Evolutionary conservation across 768 basidiomycete species (phyloP).

Genomic region (Termitomyces sp.): DNA sequence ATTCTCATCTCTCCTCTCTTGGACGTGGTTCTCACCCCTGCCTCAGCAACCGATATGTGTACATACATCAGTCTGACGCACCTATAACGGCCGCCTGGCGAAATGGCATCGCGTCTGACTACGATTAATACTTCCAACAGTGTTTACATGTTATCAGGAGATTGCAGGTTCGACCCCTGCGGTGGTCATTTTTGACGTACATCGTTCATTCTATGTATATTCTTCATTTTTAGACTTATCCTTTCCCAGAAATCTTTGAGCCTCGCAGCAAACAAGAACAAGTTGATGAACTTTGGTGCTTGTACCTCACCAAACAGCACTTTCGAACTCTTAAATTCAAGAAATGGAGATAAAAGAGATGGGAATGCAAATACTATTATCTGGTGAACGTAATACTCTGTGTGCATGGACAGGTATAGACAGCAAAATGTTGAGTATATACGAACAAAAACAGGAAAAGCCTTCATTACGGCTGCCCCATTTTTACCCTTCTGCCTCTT

Average conservation of each 20-base stretch:
- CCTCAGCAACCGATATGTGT: too few species aligned
- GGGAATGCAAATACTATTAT: background rate
- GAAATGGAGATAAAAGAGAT: background rate
- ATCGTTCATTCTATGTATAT: too few species aligned
- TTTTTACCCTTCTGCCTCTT: slow-evolving; percentile 24
- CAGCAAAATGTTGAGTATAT: background rate
- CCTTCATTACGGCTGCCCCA: background rate
- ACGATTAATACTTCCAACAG: slow-evolving; percentile 36
- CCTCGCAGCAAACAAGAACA: too few species aligned
- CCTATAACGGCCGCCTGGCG: slow-evolving; percentile 39
- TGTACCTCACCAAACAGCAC: too few species aligned
- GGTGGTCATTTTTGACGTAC: background rate
- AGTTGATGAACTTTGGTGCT: too few species aligned
- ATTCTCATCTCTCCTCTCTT: too few species aligned
- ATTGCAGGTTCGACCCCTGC: slow-evolving; percentile 79
- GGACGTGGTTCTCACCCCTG: too few species aligned
- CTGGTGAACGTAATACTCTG: background rate
- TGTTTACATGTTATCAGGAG: slow-evolving; percentile 49
- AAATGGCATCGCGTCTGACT: slow-evolving; percentile 96
- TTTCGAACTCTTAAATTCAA: too few species aligned
- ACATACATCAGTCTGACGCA: too few species aligned
- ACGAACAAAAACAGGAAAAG: background rate
- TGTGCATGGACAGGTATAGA: background rate
- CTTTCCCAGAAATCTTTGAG: too few species aligned
- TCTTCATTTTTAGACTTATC: too few species aligned